phyloP scores from a whole-genome alignment of 2,329 filamentous ascomycete species.

The Lanzia echinophila region DNA sequence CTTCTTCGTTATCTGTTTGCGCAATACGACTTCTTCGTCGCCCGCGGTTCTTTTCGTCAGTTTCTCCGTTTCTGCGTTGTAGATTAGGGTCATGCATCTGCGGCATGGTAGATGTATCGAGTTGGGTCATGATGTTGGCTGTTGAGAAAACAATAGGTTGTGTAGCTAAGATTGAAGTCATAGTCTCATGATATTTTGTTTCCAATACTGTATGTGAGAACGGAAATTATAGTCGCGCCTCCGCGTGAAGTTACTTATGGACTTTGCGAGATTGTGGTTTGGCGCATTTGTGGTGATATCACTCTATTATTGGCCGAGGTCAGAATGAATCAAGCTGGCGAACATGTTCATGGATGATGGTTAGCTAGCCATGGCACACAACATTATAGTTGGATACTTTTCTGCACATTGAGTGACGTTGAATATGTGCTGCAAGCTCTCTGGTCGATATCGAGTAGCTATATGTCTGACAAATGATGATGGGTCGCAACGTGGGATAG shows the following conservation, averaged over 20 bases:
- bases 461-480: conserved; percentile 7
- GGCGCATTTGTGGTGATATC: conserved; percentile 6
- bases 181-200: conserved; percentile 17
- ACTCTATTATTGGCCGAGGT: conserved; percentile 11
- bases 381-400: not conserved
- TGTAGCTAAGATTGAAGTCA: conserved; percentile 29
- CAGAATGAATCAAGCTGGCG: not conserved
- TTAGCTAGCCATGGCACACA: conserved; percentile 5
- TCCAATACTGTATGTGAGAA: not conserved
- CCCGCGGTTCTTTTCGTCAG: conserved; percentile 27
- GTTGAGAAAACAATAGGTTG: conserved; percentile 23
- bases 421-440: conserved; percentile 8
- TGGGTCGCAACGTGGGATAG: conserved; percentile 9
- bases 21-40: conserved; percentile 27
- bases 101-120: conserved; percentile 20
- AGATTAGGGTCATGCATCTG: conserved; percentile 21
- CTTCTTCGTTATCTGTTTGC: conserved; percentile 21
- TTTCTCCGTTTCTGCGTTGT: conserved; percentile 20
- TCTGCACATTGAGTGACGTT: conserved; percentile 2
- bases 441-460: conserved; percentile 1
- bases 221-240: not conserved
- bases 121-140: conserved; percentile 23
- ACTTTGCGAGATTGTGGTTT: not conserved
- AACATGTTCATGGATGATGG: not conserved
- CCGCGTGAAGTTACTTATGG: not conserved